These are phyloP conservation scores for Trichoderma polysporum DNA, from an alignment of 2,329 filamentous ascomycete species.

Conservation along the genomic window DNA sequence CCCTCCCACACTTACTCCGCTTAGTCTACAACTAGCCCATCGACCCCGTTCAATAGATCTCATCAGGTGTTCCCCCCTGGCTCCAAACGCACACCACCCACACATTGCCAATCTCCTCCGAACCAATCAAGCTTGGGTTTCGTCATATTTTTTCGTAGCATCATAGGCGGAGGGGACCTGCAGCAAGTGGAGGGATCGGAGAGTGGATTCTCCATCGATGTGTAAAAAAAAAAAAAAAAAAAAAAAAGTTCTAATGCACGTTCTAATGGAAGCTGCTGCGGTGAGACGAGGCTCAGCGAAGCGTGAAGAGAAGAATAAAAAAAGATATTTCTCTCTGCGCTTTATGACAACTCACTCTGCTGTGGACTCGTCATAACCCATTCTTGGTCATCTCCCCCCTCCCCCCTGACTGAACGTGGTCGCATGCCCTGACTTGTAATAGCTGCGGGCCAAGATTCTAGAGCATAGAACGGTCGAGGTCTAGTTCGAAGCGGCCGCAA, in stretches of 20 bases:
- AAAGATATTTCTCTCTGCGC: background rate
- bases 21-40: background rate
- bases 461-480: background rate
- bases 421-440: background rate
- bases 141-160: background rate
- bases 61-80: background rate
- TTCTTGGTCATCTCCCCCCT: background rate
- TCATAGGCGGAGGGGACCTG: background rate
- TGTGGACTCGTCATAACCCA: background rate
- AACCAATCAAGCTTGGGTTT: background rate
- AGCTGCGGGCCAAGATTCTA: background rate
- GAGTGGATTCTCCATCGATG: background rate
- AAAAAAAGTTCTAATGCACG: background rate
- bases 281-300: background rate
- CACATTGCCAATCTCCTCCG: background rate
- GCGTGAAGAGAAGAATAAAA: background rate
- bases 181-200: background rate
- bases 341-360: conserved; percentile 1
- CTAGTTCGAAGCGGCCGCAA: conserved; percentile 3
- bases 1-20: background rate
- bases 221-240: background rate
- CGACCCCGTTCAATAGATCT: conserved; percentile 15
- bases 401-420: background rate
- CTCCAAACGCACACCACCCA: background rate
- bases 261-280: background rate